Conservation (phyloP, 1,284 basidiomycete genomes). For the Apiotrichum laibachii region DNA sequence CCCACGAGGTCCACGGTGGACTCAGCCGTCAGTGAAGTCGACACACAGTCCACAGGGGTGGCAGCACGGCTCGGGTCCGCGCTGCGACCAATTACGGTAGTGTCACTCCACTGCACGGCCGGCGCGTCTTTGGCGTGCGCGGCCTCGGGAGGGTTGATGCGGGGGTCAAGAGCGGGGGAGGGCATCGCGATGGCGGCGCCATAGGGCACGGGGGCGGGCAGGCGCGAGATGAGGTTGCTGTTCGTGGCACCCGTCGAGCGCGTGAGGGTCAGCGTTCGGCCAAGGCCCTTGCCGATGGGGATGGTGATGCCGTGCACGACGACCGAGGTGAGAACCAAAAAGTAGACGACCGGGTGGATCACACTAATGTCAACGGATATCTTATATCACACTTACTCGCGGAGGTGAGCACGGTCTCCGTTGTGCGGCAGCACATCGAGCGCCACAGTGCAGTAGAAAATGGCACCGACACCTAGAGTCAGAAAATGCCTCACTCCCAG, state of each 20-base stretch:
- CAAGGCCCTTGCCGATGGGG: slow-evolving; percentile 39
- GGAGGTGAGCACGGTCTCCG: slow-evolving; percentile 45
- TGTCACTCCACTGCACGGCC: neutral
- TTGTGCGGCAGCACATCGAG: slow-evolving; percentile 53
- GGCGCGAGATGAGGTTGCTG: slow-evolving; percentile 15
- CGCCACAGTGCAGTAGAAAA: slow-evolving; percentile 57
- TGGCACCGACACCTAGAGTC: slow-evolving; percentile 44
- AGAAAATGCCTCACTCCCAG: neutral
- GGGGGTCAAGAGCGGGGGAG: neutral
- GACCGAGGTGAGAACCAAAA: slow-evolving; percentile 55
- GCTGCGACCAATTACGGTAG: neutral
- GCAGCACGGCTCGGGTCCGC: neutral
- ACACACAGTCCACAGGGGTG: neutral
- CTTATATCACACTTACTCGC: slow-evolving; percentile 20
- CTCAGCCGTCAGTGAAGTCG: neutral
- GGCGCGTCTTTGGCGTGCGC: neutral
- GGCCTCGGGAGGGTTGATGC: neutral
- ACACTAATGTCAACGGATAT: slow-evolving; percentile 22
- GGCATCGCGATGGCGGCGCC: neutral
- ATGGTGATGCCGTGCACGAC: slow-evolving; percentile 55
- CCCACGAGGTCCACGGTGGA: neutral
- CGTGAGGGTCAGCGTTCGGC: slow-evolving; percentile 14
- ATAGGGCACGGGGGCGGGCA: slow-evolving; percentile 12
- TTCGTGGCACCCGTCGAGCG: neutral
- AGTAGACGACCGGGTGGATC: slow-evolving; percentile 56